Percentiles rank a stretch among this genome's conserved stretches.
Evolutionary conservation across 441 rosid genomes (phyloP).

Genomic region (Cnidoscolus chayamansa): DNA sequence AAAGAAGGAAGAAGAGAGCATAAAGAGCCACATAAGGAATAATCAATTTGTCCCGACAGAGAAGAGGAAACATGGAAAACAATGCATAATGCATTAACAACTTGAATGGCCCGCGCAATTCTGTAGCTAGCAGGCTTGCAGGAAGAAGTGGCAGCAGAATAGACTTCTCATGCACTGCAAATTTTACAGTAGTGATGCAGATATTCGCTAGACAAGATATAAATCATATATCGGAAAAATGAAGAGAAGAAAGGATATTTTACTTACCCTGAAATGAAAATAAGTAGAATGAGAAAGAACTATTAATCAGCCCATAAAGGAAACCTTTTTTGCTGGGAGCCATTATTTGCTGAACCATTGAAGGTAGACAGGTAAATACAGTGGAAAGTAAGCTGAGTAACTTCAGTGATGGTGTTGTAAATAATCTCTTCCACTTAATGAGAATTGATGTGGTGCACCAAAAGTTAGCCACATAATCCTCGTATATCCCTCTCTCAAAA

Average conservation of each 20-base stretch:
- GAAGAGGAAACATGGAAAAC: slow-evolving; percentile 83
- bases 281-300: slow-evolving; percentile 79
- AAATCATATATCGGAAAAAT: neutral
- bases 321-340: slow-evolving; percentile 78
- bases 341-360: slow-evolving; percentile 79
- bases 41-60: slow-evolving; percentile 67
- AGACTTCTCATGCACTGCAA: slow-evolving; percentile 70
- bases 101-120: slow-evolving; percentile 46
- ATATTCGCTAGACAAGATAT: slow-evolving; percentile 6
- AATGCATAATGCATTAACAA: slow-evolving; percentile 62
- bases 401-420: slow-evolving; percentile 53
- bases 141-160: too few species aligned
- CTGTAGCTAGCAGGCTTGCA: slow-evolving; percentile 68
- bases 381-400: slow-evolving; percentile 61
- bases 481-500: slow-evolving; percentile 91
- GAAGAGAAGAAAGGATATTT: slow-evolving; percentile 7
- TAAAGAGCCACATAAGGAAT: slow-evolving; percentile 52
- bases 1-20: slow-evolving; percentile 51
- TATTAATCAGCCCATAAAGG: slow-evolving; percentile 69
- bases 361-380: slow-evolving; percentile 62
- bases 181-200: neutral
- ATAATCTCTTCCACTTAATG: slow-evolving; percentile 82
- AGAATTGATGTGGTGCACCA: slow-evolving; percentile 84
- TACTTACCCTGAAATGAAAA: slow-evolving; percentile 80
- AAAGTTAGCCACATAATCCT: slow-evolving; percentile 88